Conservation (phyloP, 495 filamentous ascomycete genomes). For the Penicillium waksmanii region DNA sequence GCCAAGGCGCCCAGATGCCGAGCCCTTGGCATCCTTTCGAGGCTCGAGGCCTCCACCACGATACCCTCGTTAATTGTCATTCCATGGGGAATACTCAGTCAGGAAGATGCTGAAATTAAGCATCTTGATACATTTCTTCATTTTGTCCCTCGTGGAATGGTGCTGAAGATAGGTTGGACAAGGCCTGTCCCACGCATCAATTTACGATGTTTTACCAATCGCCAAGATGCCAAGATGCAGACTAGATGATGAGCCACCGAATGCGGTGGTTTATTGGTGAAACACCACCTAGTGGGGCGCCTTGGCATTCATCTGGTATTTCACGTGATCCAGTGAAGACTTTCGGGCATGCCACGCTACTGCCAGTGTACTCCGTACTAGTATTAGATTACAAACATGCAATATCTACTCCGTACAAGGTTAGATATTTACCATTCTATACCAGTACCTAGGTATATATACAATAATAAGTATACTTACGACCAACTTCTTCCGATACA, state of each 20-base stretch:
- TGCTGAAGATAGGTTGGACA: constrained; percentile 12
- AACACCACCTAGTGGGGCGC: constrained; percentile 12
- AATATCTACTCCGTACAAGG: neutral
- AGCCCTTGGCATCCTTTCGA: constrained; percentile 45
- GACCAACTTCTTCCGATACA: neutral
- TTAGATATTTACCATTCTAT: too few relatives aligned
- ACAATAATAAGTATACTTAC: too few relatives aligned
- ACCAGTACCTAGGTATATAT: too few relatives aligned
- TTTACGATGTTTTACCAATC: constrained; percentile 29
- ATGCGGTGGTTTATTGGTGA: constrained; percentile 23
- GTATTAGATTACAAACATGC: neutral
- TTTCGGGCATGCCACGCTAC: neutral
- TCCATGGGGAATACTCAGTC: neutral
- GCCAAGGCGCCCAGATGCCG: constrained; percentile 53
- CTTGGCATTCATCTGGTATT: constrained; percentile 25
- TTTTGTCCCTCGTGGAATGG: neutral
- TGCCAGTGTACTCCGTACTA: neutral
- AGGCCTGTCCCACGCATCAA: constrained; percentile 12
- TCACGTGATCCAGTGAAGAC: constrained; percentile 17
- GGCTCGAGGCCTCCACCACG: constrained; percentile 9
- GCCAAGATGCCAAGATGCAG: constrained; percentile 46
- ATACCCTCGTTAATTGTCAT: too few relatives aligned
- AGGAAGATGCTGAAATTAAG: neutral
- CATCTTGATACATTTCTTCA: constrained; percentile 9
- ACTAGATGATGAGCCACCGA: constrained; percentile 23